phyloP scores from a whole-genome alignment of 805 yeast species.

The Pichia exigua region DNA sequence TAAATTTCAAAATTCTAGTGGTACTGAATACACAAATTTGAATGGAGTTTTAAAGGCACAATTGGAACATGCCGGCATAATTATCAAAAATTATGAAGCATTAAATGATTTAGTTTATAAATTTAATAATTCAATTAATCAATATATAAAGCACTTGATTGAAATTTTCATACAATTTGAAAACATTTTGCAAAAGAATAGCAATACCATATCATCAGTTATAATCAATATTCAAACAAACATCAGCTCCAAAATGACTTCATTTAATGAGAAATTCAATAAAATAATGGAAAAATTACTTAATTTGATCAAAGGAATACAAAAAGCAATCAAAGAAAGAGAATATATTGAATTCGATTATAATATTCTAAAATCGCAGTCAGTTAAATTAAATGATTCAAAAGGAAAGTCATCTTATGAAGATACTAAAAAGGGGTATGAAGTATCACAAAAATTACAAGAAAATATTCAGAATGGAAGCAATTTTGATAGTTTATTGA shows the following conservation, averaged over 20 bases:
- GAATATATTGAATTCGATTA: conserved; percentile 19
- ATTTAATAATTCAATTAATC: neutral
- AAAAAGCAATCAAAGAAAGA: conserved; percentile 20
- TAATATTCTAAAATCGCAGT: conserved; percentile 15
- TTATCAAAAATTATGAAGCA: neutral
- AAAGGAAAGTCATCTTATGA: conserved; percentile 11
- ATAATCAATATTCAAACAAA: neutral
- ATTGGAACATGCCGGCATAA: conserved; percentile 1
- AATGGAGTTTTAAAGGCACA: neutral
- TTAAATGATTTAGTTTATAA: neutral
- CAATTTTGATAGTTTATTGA: conserved; percentile 31
- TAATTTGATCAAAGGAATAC: conserved; percentile 14
- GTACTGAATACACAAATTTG: neutral
- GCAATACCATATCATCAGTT: conserved; percentile 5
- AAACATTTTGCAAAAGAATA: conserved; percentile 11
- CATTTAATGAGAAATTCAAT: neutral
- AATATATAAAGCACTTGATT: neutral
- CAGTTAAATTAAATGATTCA: conserved; percentile 14
- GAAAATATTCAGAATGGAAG: neutral
- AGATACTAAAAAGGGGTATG: neutral
- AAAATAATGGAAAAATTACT: neutral
- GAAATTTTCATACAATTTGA: conserved; percentile 8
- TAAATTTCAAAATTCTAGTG: neutral
- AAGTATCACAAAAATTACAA: conserved; percentile 21
- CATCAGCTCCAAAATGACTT: neutral